These are phyloP conservation scores for Cryptomeria japonica DNA, from an alignment of 75 land plant genomes.

Conservation along the genomic window DNA sequence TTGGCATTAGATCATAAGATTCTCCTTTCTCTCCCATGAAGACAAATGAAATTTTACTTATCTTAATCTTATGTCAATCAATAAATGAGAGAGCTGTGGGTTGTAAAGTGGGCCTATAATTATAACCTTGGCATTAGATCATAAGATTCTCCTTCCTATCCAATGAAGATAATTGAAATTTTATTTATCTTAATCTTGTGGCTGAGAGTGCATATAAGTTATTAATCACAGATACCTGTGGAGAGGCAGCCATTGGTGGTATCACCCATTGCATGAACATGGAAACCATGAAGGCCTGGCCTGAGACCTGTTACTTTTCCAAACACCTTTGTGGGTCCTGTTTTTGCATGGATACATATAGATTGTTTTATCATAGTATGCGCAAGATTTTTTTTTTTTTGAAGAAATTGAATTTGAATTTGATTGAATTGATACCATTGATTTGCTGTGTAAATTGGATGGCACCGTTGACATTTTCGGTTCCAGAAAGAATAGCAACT, in stretches of 20 bases:
- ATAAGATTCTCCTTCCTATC: not conserved
- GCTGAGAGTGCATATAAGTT: not conserved
- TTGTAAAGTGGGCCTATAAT: conserved; percentile 72
- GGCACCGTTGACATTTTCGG: conserved; percentile 38
- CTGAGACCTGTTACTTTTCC: conserved; percentile 57
- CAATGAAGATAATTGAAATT: not conserved
- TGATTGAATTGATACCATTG: conserved; percentile 17
- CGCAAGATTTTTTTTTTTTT: not conserved
- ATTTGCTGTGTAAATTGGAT: conserved; percentile 43
- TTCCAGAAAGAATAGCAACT: conserved; percentile 53
- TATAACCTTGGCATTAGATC: not conserved
- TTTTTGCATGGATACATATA: not conserved
- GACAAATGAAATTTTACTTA: not conserved
- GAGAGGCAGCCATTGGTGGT: conserved; percentile 83
- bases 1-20: not conserved
- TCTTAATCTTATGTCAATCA: not conserved
- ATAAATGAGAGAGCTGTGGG: conserved; percentile 29
- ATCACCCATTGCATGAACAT: conserved; percentile 76
- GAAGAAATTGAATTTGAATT: not conserved
- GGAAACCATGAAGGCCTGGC: conserved; percentile 79
- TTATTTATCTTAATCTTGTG: not conserved
- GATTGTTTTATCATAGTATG: not conserved
- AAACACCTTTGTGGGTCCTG: conserved; percentile 49
- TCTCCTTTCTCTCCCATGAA: not conserved
- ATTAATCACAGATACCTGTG: conserved; percentile 40